Percentiles rank a stretch among this genome's conserved stretches.
These are phyloP conservation scores for Oryza brachyantha DNA, from an alignment of 176 grass and related monocot genomes.

Conservation along the genomic window DNA sequence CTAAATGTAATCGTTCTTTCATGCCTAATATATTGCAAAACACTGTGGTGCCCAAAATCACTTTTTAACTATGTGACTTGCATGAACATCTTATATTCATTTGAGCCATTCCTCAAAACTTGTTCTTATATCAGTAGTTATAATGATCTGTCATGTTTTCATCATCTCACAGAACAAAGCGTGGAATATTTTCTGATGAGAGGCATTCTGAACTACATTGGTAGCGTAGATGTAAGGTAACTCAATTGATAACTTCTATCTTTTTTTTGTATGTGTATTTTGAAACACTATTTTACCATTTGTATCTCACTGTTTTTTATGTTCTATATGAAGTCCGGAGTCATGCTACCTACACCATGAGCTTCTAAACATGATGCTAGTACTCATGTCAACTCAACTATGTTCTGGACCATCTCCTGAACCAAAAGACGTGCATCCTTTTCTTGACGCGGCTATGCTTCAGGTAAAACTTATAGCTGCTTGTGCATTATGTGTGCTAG, in stretches of 20 bases:
- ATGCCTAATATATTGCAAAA: constrained; percentile 13
- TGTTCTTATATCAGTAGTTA: neutral
- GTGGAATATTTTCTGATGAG: constrained; percentile 80
- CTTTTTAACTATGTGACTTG: neutral
- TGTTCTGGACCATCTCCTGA: constrained; percentile 95
- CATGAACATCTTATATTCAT: neutral
- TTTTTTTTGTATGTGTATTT: neutral
- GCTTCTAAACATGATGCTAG: constrained; percentile 92
- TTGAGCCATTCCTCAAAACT: neutral
- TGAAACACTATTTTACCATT: neutral
- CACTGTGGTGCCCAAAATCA: constrained; percentile 2
- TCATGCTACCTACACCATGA: constrained; percentile 92
- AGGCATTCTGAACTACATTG: constrained; percentile 78
- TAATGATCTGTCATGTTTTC: constrained; percentile 14
- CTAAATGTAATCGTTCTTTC: neutral
- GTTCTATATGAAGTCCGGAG: constrained; percentile 57
- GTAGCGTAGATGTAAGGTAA: constrained; percentile 90
- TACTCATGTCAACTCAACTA: constrained; percentile 96
- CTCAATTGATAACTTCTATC: constrained; percentile 31
- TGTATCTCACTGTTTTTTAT: constrained; percentile 43
- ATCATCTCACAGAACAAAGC: constrained; percentile 53
- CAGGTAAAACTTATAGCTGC: constrained; percentile 63
- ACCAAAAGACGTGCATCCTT: constrained; percentile 92
- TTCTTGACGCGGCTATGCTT: constrained; percentile 90
- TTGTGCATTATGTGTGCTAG: constrained; percentile 4